Evolutionary conservation across 176 grass and related monocot genomes (phyloP).

Genomic region (Bromus sterilis): DNA sequence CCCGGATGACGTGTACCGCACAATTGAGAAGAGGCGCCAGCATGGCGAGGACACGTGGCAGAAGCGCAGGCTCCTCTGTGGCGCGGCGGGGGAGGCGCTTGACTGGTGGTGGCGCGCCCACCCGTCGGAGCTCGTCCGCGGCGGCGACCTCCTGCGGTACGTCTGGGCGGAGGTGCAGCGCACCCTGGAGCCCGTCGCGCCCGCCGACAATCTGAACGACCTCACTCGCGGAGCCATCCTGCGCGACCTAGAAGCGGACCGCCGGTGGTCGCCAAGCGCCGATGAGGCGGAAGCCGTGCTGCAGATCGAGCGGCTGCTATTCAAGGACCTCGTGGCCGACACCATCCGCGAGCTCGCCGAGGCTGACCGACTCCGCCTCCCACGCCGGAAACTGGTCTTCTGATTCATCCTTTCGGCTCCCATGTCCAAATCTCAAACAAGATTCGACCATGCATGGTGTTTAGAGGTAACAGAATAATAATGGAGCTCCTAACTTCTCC

Average conservation of each 20-base stretch:
- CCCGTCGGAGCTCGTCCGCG: constrained; percentile 40
- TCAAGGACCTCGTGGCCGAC: constrained; percentile 86
- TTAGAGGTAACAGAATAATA: too few relatives aligned
- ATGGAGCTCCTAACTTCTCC: too few relatives aligned
- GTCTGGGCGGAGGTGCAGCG: constrained; percentile 54
- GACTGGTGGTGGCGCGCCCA: constrained; percentile 39
- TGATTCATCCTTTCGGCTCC: neutral
- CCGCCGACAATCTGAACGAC: constrained; percentile 36
- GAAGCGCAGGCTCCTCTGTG: constrained; percentile 49
- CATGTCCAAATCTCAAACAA: neutral
- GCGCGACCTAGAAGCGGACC: constrained; percentile 47
- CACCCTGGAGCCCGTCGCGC: constrained; percentile 21
- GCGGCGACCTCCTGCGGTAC: constrained; percentile 19
- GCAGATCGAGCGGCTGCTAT: constrained; percentile 74
- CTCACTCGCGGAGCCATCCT: constrained; percentile 42
- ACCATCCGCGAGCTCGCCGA: constrained; percentile 73
- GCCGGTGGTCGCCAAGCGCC: constrained; percentile 14
- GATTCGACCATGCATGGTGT: too few relatives aligned
- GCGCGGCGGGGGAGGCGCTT: constrained; percentile 53
- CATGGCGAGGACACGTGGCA: constrained; percentile 24
- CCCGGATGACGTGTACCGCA: constrained; percentile 27
- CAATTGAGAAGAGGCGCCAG: constrained; percentile 18
- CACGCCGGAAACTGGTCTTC: constrained; percentile 87
- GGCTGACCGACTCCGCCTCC: constrained; percentile 12
- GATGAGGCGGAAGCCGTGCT: constrained; percentile 61